Conservation (phyloP, 805 yeast genomes). For the Candida takata region DNA sequence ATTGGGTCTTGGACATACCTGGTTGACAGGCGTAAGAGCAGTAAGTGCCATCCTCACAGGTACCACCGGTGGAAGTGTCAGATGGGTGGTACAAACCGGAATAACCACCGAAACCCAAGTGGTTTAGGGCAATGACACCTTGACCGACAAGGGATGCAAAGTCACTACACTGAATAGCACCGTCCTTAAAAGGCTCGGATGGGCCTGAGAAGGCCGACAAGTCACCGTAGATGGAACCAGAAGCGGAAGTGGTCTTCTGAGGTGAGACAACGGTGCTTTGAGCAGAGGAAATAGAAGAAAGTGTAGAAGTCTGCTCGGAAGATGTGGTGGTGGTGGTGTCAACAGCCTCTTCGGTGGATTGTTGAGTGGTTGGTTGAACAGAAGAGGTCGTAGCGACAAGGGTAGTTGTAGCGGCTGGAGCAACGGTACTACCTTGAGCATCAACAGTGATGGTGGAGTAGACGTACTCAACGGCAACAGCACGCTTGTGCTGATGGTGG, state of each 20-base stretch:
- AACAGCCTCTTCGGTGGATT: no score
- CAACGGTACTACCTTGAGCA: constrained; percentile 38
- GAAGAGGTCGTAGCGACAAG: constrained; percentile 16
- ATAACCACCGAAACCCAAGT: constrained; percentile 76
- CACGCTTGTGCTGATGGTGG: constrained; percentile 46
- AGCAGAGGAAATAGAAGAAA: constrained; percentile 18
- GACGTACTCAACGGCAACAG: constrained; percentile 43
- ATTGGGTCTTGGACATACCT: constrained; percentile 98
- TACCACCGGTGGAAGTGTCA: constrained; percentile 51
- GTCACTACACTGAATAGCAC: constrained; percentile 53
- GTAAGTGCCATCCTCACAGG: constrained; percentile 84
- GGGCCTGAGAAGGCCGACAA: constrained; percentile 53
- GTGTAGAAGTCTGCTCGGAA: constrained; percentile 16
- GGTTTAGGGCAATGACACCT: constrained; percentile 73
- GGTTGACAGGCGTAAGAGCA: constrained; percentile 98
- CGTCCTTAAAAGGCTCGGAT: constrained; percentile 56
- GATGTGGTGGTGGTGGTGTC: constrained; percentile 15
- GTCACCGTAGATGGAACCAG: constrained; percentile 44
- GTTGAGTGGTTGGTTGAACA: constrained; percentile 16
- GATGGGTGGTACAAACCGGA: constrained; percentile 56
- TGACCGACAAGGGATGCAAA: constrained; percentile 63
- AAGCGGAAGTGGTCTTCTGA: constrained; percentile 24
- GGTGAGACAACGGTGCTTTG: constrained; percentile 21
- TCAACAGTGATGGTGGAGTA: constrained; percentile 51
- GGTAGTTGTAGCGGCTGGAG: constrained; percentile 11